phyloP scores from a whole-genome alignment of 768 basidiomycete species.

The Leccinum ochraceum region DNA sequence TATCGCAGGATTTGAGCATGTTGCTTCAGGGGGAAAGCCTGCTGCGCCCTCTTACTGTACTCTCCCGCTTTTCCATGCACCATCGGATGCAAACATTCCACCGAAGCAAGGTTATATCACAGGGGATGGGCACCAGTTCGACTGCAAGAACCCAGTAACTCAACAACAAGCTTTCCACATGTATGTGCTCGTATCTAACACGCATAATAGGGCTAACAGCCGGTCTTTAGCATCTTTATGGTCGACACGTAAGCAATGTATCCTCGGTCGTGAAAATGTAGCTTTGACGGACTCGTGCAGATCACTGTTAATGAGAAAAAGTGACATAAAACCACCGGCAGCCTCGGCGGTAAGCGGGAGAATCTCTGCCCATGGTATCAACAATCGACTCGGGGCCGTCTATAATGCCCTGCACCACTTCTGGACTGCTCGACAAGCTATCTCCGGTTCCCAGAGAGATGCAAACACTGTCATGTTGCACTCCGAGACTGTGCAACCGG shows the following conservation, averaged over 20 bases:
- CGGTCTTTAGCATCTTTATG: conserved; percentile 14
- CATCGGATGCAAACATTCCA: conserved; percentile 22
- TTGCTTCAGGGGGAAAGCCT: conserved; percentile 35
- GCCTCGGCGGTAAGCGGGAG: conserved; percentile 35
- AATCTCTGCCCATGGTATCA: conserved; percentile 3
- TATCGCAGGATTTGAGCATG: conserved; percentile 50
- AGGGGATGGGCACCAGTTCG: conserved; percentile 55
- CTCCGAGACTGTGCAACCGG: conserved; percentile 21
- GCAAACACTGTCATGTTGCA: conserved; percentile 58
- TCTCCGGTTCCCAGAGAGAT: conserved; percentile 38
- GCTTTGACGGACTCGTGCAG: conserved; percentile 26
- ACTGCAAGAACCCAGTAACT: conserved; percentile 51
- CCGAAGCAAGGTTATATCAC: conserved; percentile 48
- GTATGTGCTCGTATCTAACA: conserved; percentile 35
- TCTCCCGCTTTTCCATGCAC: conserved; percentile 54
- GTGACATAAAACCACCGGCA: conserved; percentile 42
- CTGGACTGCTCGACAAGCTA: conserved; percentile 50
- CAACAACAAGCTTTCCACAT: conserved; percentile 57
- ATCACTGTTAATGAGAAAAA: conserved; percentile 49
- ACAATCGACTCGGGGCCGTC: conserved; percentile 61
- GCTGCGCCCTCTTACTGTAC: conserved; percentile 55
- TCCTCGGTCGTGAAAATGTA: not conserved
- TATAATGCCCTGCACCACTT: conserved; percentile 53
- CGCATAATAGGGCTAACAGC: not conserved
- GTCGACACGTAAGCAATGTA: conserved; percentile 20